Evolutionary conservation across 495 filamentous ascomycete species (phyloP), one percentile per base, ranked within the genome.

Genomic region (Clavariopsis aquatica): DNA sequence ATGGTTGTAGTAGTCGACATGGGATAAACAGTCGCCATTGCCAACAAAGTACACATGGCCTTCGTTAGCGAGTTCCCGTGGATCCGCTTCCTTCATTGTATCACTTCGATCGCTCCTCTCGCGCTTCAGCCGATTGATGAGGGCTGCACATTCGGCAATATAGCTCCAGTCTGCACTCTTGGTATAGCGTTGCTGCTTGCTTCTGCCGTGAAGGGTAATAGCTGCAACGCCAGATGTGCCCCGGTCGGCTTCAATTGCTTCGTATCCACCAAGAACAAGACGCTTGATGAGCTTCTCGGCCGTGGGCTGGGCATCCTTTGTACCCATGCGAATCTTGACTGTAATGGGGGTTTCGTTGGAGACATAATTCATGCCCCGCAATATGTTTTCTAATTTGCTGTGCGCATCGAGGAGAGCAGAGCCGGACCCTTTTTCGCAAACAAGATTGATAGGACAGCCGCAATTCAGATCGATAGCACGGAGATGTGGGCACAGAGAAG

Each of bases 1-100:
- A 71, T 94, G 90, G 43, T 85, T 74, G 58, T 86, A 84, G 73
- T 98, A 98, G 72, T 97, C 91, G 22, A 87, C 75, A 73, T 97
- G 92, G 1, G 93, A 96, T 76, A 89, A 96, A 77, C 91, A 92
- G 75, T 98, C 94, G 46, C 94, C 94, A 73, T 98, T 98, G 65
- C 95, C 94, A 51, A 98, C 78, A 79, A 98, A 97, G 77, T 89
- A 98, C 28, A 92, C 82, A 64, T 82, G 84, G 20, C 79, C 79
- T 49, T 81, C 81, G 1, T 78, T 74, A 13, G 89, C 84, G 62
- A 80, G 74, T 34, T 79, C 83, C 55, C 85, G 80, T 38, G 79
- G 82, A 65, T 98, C 94, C 0, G 89, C 80, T 69, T 91, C 90
- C 13, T 78, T 77, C 43, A 87, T 80, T 1, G 95, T 98, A 72